phyloP scores from a whole-genome alignment of 1,284 basidiomycete genomes.

The Trametes versicolor region DNA sequence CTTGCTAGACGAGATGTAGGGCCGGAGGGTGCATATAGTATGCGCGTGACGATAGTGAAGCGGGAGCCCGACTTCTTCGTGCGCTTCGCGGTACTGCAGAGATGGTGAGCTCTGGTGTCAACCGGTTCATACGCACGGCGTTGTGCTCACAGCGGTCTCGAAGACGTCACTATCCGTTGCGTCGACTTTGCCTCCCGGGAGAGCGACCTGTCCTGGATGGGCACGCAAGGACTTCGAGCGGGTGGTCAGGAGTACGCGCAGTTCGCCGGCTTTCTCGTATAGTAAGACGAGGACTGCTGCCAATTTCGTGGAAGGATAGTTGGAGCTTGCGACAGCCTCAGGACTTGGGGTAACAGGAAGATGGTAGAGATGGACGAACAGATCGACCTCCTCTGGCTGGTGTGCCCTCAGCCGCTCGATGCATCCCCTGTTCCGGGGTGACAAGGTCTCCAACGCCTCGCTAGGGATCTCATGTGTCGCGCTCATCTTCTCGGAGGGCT shows the following conservation, averaged over 20 bases:
- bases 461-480: constrained; percentile 23
- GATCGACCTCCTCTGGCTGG: constrained; percentile 53
- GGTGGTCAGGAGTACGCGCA: constrained; percentile 86
- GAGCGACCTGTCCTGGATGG: constrained; percentile 82
- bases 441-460: constrained; percentile 29
- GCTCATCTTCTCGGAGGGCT: constrained; percentile 9
- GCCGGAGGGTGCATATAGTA: constrained; percentile 72
- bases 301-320: constrained; percentile 55
- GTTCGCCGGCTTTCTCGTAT: constrained; percentile 69
- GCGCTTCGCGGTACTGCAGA: constrained; percentile 83
- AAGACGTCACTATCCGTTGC: constrained; percentile 68
- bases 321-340: constrained; percentile 50
- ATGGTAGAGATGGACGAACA: constrained; percentile 55
- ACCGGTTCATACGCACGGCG: not conserved
- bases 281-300: constrained; percentile 85
- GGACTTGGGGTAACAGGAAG: constrained; percentile 8
- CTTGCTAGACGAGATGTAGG: constrained; percentile 73
- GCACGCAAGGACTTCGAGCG: constrained; percentile 80
- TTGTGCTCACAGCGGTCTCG: constrained; percentile 74
- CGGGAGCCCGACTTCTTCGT: constrained; percentile 84
- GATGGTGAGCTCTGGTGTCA: not conserved
- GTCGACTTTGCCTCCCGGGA: constrained; percentile 88
- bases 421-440: constrained; percentile 35
- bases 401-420: constrained; percentile 52
- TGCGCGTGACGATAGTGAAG: constrained; percentile 64